Conservation (phyloP, 768 basidiomycete genomes). For the Boletus tylopilopsis region DNA sequence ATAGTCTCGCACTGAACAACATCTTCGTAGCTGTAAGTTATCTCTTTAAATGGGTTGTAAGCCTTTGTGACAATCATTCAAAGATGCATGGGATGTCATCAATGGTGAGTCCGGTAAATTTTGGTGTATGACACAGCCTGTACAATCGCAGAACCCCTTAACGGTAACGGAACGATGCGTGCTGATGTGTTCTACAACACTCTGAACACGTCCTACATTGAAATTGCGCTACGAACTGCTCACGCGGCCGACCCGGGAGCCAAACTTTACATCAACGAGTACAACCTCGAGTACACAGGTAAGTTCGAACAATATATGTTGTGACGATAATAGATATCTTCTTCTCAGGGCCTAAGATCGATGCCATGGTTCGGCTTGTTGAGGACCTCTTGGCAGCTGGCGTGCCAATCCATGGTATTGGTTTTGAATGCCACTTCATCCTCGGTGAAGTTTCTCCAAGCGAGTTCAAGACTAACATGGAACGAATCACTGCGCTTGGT, state of each 20-base stretch:
- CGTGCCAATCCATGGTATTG: slow-evolving; percentile 58
- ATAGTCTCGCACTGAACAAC: background rate
- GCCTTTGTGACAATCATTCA: background rate
- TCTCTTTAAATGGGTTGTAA: background rate
- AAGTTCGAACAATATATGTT: slow-evolving; percentile 8
- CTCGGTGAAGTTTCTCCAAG: slow-evolving; percentile 50
- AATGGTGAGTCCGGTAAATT: slow-evolving; percentile 7
- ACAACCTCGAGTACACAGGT: slow-evolving; percentile 24
- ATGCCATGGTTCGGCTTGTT: slow-evolving; percentile 52
- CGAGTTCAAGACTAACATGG: slow-evolving; percentile 44
- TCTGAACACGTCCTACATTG: slow-evolving; percentile 46
- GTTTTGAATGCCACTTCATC: slow-evolving; percentile 58
- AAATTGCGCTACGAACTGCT: slow-evolving; percentile 42
- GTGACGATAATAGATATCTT: background rate
- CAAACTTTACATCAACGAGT: slow-evolving; percentile 34
- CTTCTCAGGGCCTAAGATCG: slow-evolving; percentile 27
- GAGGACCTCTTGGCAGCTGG: slow-evolving; percentile 42
- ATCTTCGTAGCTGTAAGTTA: slow-evolving; percentile 10
- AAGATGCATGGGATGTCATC: slow-evolving; percentile 23
- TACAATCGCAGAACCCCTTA: slow-evolving; percentile 23
- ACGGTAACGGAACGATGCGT: slow-evolving; percentile 58
- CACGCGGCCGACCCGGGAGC: slow-evolving; percentile 28
- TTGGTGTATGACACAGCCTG: background rate
- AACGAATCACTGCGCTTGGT: slow-evolving; percentile 54
- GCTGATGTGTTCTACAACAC: slow-evolving; percentile 50